A percentile compares a stretch with the other conserved stretches of the same genome.
These are phyloP conservation scores for Claviceps sp. DNA, from an alignment of 2,329 filamentous ascomycete species.

Conservation along the genomic window DNA sequence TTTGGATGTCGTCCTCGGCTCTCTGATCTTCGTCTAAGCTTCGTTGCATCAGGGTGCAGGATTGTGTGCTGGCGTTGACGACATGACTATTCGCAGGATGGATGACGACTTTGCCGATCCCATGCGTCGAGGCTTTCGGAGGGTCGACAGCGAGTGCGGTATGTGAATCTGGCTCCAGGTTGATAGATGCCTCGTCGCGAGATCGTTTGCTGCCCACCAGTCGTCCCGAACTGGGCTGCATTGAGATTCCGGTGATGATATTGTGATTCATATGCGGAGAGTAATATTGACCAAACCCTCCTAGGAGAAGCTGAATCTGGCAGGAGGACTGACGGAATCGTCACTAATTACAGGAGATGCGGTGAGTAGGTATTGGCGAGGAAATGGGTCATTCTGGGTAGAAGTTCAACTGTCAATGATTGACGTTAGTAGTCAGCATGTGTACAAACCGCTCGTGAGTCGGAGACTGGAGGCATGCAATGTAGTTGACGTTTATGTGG, in stretches of 20 bases:
- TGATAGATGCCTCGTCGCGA: constrained; percentile 56
- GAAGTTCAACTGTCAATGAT: constrained; percentile 10
- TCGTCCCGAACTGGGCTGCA: constrained; percentile 15
- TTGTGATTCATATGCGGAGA: constrained; percentile 13
- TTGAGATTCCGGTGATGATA: constrained; percentile 9
- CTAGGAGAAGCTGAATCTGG: constrained; percentile 18
- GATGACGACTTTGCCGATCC: constrained; percentile 60
- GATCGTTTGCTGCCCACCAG: constrained; percentile 56
- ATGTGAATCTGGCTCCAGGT: constrained; percentile 47
- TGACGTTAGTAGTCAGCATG: constrained; percentile 18
- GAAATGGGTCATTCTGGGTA: constrained; percentile 29
- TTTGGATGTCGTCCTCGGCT: not conserved
- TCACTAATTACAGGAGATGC: constrained; percentile 30
- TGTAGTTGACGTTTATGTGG: not conserved
- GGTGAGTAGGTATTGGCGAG: constrained; percentile 23
- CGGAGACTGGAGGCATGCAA: not conserved
- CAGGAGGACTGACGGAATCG: constrained; percentile 22
- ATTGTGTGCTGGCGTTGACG: constrained; percentile 48
- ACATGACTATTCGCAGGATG: constrained; percentile 47
- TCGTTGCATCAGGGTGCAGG: constrained; percentile 61
- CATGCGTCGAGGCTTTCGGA: constrained; percentile 55
- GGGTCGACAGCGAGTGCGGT: constrained; percentile 31
- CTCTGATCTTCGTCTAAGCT: constrained; percentile 39
- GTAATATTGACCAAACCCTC: constrained; percentile 16
- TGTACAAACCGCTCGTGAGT: constrained; percentile 16